Conservation (phyloP, 306 rosid species). For the Echinosophora koreensis region DNA sequence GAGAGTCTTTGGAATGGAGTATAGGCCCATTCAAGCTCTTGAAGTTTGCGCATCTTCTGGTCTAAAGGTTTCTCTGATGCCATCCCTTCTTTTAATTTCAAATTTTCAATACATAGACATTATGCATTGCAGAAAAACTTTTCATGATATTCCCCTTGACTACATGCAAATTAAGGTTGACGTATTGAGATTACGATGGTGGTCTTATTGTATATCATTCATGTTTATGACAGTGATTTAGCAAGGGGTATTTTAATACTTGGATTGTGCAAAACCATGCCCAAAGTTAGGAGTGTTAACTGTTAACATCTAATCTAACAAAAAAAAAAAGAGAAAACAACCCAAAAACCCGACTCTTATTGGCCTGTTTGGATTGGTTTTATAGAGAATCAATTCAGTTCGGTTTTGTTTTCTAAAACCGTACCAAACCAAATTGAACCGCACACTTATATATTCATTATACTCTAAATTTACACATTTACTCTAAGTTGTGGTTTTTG, state of each 20-base stretch:
- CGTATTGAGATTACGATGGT: background rate
- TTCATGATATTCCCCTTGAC: background rate
- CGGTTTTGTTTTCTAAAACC: too few species aligned
- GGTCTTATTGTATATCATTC: background rate
- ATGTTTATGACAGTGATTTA: conserved; percentile 10
- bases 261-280: background rate
- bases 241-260: conserved; percentile 6
- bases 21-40: conserved; percentile 83
- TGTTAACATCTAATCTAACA: too few species aligned
- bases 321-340: too few species aligned
- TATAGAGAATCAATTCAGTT: too few species aligned
- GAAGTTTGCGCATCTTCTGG: conserved; percentile 86
- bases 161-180: background rate
- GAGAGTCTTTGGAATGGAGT: conserved; percentile 88
- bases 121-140: background rate
- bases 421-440: too few species aligned
- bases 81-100: conserved; percentile 24
- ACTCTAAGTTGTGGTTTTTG: background rate
- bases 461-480: background rate
- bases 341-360: too few species aligned
- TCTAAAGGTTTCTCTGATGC: conserved; percentile 65
- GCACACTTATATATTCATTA: too few species aligned
- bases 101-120: conserved; percentile 12
- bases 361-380: too few species aligned
- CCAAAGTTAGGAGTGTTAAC: background rate